Evolutionary conservation across 2,329 filamentous ascomycete species (phyloP), one percentile per base, ranked within the genome.

Genomic region (Botrytis squamosa): DNA sequence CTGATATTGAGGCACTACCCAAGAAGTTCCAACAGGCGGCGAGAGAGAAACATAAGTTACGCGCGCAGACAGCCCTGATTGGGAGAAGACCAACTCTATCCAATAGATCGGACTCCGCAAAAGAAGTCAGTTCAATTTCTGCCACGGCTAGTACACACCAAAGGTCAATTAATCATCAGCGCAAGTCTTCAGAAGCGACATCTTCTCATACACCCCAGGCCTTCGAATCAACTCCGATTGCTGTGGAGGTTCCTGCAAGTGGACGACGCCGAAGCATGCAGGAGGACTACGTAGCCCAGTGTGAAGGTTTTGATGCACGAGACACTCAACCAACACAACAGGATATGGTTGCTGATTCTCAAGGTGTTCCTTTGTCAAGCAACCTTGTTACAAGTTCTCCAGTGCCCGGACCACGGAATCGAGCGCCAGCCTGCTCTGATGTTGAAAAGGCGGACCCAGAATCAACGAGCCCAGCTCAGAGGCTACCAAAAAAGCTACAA

Each of bases 271-370:
- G 77, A 59, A 79, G 75, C 57, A 40, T 76, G 4, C 74, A 78
- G 65, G 79, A 81, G 18, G 77, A 79, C 3, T 79, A 79, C 36
- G 60, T 78, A 22, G 75, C 77, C 14, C 79, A 80, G 69, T 78
- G 77, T 70, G 74, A 75, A 22, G 80, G 77, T 1, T 46, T 38
- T 49, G 77, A 80, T 74, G 76, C 77, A 18, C 73, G 75, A 55
- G 78, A 79, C 75, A 78, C 77, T 9, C 78, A 80, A 44, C 69
- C 69, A 60, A 69, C 66, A 42, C 76, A 74, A 52, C 73, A 77
- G 40, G 76, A 79, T n/a, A 66, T 80, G 4, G 74, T 81, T 70
- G 76, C 76, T 7, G 79, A 81, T 70, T 80, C 79, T 25, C 79
- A 80, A 72, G 72, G 33, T n/a, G 42, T 25, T 70, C 55, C 55